Conservation (phyloP, 2,329 filamentous ascomycete species). For the Verticillium zaregamsianum region DNA sequence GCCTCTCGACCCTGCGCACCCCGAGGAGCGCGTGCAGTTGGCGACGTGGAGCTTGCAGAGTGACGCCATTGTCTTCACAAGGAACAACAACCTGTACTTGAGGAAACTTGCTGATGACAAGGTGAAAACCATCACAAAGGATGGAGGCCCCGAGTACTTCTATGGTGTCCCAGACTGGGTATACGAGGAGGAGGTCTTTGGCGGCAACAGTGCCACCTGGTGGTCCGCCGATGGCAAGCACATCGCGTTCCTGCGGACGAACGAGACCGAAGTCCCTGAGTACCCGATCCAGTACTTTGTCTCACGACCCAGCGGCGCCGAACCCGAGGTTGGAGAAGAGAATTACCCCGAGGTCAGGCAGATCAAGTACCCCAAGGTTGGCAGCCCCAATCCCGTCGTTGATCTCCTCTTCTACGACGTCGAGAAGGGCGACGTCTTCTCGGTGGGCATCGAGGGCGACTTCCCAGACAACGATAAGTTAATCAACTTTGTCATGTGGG, state of each 20-base stretch:
- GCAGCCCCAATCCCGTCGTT: conserved; percentile 87
- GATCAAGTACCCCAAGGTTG: conserved; percentile 97
- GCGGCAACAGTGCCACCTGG: conserved; percentile 74
- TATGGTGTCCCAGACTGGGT: conserved; percentile 97
- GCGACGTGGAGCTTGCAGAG: conserved; percentile 87
- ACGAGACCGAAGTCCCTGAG: conserved; percentile 85
- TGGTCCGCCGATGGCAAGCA: conserved; percentile 80
- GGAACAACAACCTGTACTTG: conserved; percentile 85
- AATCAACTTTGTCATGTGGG: conserved; percentile 92
- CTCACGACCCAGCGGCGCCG: conserved; percentile 72
- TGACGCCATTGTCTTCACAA: conserved; percentile 83
- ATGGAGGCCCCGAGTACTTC: conserved; percentile 85
- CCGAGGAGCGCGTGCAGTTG: conserved; percentile 67
- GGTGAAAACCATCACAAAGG: conserved; percentile 72
- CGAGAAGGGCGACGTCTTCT: conserved; percentile 70
- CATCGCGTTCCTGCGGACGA: conserved; percentile 77
- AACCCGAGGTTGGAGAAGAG: conserved; percentile 68
- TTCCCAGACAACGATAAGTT: conserved; percentile 80
- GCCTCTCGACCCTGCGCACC: conserved; percentile 68
- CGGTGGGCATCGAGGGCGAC: conserved; percentile 70
- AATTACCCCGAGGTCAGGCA: conserved; percentile 84
- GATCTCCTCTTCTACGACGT: conserved; percentile 87
- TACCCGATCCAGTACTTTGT: conserved; percentile 94
- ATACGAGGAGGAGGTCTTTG: conserved; percentile 79
- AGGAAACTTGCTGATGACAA: conserved; percentile 53